These are phyloP conservation scores for Agaricus subrufescens DNA, from an alignment of 768 basidiomycete species.

Conservation along the genomic window DNA sequence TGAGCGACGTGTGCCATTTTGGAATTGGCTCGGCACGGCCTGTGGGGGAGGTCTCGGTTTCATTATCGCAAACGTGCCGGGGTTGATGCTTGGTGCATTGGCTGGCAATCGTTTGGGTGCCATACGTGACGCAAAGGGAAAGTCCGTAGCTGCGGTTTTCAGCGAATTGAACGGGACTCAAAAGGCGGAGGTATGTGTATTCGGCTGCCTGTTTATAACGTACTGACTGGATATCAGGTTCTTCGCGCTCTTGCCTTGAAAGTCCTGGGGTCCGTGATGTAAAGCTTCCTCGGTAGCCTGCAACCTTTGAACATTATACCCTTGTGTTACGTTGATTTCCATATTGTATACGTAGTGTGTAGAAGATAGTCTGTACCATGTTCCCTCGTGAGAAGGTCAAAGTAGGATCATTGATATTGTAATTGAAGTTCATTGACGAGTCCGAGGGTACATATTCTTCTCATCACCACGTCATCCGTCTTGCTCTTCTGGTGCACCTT, in stretches of 20 bases:
- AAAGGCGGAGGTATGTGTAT: constrained; percentile 74
- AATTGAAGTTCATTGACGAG: too few species aligned
- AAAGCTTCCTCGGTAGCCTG: background rate
- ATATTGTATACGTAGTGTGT: background rate
- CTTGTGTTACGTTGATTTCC: background rate
- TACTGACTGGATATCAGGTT: constrained; percentile 42
- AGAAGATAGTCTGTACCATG: background rate
- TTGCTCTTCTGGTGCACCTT: too few species aligned
- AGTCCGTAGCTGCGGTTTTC: constrained; percentile 89
- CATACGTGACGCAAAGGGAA: constrained; percentile 90
- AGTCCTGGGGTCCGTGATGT: constrained; percentile 63
- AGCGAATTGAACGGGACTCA: constrained; percentile 65
- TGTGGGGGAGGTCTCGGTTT: constrained; percentile 66
- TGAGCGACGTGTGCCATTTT: constrained; percentile 62
- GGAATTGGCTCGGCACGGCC: constrained; percentile 70
- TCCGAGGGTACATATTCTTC: too few species aligned
- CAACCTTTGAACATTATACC: constrained; percentile 8
- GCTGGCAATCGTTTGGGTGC: constrained; percentile 91
- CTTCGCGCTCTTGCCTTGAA: constrained; percentile 78
- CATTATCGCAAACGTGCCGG: constrained; percentile 77
- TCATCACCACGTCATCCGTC: too few species aligned
- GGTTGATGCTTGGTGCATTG: constrained; percentile 78
- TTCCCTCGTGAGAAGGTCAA: too few species aligned
- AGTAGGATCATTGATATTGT: too few species aligned
- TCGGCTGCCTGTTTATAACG: background rate